A percentile compares a stretch with the other conserved stretches of the same genome.
Evolutionary conservation across 2,329 filamentous ascomycete species (phyloP).

Genomic region (Chaetomium olivaceum): DNA sequence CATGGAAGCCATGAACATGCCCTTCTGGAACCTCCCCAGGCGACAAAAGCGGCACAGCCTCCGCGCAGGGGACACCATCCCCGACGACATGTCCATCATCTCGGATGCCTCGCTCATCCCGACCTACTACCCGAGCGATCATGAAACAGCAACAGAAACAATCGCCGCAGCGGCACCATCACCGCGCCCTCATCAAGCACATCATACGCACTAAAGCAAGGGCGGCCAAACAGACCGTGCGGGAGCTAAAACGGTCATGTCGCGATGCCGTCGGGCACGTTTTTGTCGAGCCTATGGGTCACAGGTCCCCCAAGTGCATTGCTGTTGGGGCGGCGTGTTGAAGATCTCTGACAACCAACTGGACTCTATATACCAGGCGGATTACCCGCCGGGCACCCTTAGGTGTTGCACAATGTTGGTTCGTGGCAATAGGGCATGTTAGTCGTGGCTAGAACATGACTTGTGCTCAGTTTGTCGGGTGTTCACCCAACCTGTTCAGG

Average conservation of each 20-base stretch:
- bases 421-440: background rate
- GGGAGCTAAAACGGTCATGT: constrained; percentile 24
- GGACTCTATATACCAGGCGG: background rate
- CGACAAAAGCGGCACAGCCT: background rate
- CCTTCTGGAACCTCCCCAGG: constrained; percentile 21
- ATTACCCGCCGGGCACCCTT: background rate
- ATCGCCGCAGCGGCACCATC: constrained; percentile 8
- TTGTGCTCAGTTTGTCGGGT: background rate
- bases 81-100: constrained; percentile 29
- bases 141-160: constrained; percentile 17
- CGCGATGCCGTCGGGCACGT: constrained; percentile 20
- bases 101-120: constrained; percentile 28
- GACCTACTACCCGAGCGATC: constrained; percentile 28
- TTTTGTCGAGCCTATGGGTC: constrained; percentile 9
- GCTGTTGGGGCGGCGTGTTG: constrained; percentile 17
- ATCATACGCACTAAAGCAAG: constrained; percentile 21
- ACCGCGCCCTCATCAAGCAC: constrained; percentile 20
- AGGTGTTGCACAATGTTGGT: background rate
- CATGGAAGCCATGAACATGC: constrained; percentile 27
- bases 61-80: constrained; percentile 10
- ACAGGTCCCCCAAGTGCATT: constrained; percentile 21
- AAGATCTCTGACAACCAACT: background rate
- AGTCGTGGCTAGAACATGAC: background rate
- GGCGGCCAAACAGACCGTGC: constrained; percentile 25
- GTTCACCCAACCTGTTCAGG: background rate